Evolutionary conservation across 2,329 filamentous ascomycete genomes (phyloP), one percentile per base, ranked within the genome.

Genomic region (Cordyceps fumosorosea): DNA sequence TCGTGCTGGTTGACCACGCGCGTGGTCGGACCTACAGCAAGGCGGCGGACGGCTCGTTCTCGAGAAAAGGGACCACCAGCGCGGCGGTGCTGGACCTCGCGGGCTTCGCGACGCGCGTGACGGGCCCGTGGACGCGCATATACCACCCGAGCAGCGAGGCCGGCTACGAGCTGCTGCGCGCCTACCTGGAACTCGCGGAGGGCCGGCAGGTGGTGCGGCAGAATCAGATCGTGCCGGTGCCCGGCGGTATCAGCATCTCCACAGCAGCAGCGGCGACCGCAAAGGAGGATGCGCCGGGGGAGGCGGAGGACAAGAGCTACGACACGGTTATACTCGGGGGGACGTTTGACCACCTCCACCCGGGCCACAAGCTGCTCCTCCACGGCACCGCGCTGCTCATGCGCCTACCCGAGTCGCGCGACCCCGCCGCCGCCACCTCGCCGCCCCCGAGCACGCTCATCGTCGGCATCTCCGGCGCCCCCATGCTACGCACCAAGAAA

Each of bases 301-400:
- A 8, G 3, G 22, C 2, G 24, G 40, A 53, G 24, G 40, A 53
- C 20, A 58, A 60, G 3, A 67, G 68, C 0, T 75, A 74, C 64
- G 63, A 64, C 3, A 70, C 66, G 3, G 89, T 96, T 56, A 90
- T 89, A 58, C 84, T 98, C 14, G 95, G 93, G 34, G 95, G 95
- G 11, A 99, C 95, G 0, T 99, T 98, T 75, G 95, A 99, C 73
- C 92, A 98, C 75, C 83, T 99, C 24, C 95, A 99, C 72, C 87
- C 90, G 4, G 95, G 95, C 6, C 95, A 99, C 78, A 99, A 98
- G 76, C 81, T 98, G n/a, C 83, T 99, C 22, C 84, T 99, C 22
- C 92, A 93, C n/a, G 93, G 93, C 64, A 90, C 89, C 0, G 84
- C 88, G 0, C 84, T 97, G 62, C 81, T 91, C 18, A 80, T 89